Evolutionary conservation across 768 basidiomycete genomes (phyloP), one percentile per base, ranked within the genome.

Genomic region (Collybiopsis confluens): DNA sequence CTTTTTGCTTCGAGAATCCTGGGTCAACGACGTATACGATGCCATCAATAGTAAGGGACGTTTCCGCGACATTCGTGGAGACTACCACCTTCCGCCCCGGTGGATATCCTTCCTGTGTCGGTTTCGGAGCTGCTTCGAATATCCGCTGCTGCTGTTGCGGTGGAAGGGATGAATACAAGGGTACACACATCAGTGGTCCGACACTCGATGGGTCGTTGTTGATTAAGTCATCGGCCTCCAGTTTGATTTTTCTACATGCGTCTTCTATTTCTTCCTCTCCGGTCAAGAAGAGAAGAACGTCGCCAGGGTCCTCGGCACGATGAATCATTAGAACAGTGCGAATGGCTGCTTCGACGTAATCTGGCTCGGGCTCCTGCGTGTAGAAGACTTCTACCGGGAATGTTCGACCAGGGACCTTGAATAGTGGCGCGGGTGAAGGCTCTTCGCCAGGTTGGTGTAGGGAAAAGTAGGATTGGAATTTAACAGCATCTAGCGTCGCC

Each of bases 21-120:
- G 95, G 92, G 64, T 98, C 96, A 43, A 98, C 94, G 54, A 98
- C 96, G 62, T 98, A 99, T n/a, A 99, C 95, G 62, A 99, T 98
- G 20, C 96, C 96, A 60, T 99, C 96, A 54, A 99, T 98, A 2
- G 96, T 99, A 40, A 98, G 72, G 2, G 93, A 96, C 1, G 96
- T 98, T 70, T 99, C 96, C 2, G 97, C 97, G 54, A 98, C 93
- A 65, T 98, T 99, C 26, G 96, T 99, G 8, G 94, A 92, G 1
- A 99, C 76, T 28, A 99, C 90, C 41, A 98, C 81, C 68, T 99
- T 99, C 55, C 96, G 82, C 0, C 96, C 96, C 0, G 88, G 86
- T 0, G 92, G 87, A 1, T 92, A 88, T 46, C 75, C 83, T 0
- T 80, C 66, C 0, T 69, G 73, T 2, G 77, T 73, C 0, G 92